Conservation (phyloP, 2,329 filamentous ascomycete species). For the Fusarium domesticum region DNA sequence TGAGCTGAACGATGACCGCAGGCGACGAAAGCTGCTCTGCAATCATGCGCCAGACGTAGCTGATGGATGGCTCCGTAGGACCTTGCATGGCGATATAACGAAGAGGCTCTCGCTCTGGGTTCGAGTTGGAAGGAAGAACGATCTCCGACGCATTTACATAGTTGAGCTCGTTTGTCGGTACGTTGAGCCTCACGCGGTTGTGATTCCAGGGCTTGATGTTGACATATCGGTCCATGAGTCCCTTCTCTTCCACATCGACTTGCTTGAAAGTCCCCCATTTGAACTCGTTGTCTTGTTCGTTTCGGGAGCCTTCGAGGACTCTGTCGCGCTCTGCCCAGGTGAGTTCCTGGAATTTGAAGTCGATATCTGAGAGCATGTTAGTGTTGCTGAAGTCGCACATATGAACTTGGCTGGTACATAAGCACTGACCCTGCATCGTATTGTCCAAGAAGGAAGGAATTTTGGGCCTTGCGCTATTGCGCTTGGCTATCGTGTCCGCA, state of each 20-base stretch:
- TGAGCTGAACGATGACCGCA: slow-evolving; percentile 91
- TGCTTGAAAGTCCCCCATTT: slow-evolving; percentile 39
- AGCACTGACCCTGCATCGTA: slow-evolving; percentile 36
- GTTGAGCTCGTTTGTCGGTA: slow-evolving; percentile 69
- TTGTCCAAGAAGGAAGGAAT: slow-evolving; percentile 41
- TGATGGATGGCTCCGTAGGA: slow-evolving; percentile 70
- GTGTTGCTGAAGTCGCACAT: slow-evolving; percentile 1
- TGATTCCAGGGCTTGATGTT: slow-evolving; percentile 90
- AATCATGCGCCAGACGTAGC: slow-evolving; percentile 95
- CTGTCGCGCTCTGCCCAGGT: slow-evolving; percentile 53
- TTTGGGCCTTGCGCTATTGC: slow-evolving; percentile 15
- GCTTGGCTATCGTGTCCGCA: slow-evolving; percentile 13
- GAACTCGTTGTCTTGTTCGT: slow-evolving; percentile 32
- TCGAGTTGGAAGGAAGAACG: slow-evolving; percentile 45
- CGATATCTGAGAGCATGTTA: slow-evolving; percentile 41
- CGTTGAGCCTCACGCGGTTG: slow-evolving; percentile 77
- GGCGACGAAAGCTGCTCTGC: slow-evolving; percentile 70
- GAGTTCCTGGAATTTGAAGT: slow-evolving; percentile 51
- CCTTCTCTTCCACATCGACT: slow-evolving; percentile 29
- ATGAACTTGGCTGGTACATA: neutral
- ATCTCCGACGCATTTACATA: slow-evolving; percentile 84
- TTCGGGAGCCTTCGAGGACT: slow-evolving; percentile 38
- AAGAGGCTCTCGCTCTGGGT: slow-evolving; percentile 39
- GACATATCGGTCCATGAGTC: slow-evolving; percentile 71
- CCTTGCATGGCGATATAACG: slow-evolving; percentile 93